Conservation (phyloP, 192 early-diverging fungal genomes). For the Funneliformis mosseae region DNA sequence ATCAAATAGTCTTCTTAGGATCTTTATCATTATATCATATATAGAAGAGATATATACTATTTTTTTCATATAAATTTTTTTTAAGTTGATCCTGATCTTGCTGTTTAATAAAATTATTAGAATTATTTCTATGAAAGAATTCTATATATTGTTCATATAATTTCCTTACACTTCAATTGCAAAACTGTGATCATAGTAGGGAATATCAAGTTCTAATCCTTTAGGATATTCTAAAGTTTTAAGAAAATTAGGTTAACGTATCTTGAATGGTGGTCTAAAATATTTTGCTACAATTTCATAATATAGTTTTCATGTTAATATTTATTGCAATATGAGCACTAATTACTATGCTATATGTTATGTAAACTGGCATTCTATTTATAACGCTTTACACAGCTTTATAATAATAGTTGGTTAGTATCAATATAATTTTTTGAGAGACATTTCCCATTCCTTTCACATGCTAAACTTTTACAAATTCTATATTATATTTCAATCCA, state of each 20-base stretch:
- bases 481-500: not conserved
- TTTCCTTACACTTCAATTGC: no score
- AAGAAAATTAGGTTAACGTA: not conserved
- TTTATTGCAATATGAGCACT: not conserved
- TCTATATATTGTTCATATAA: no score
- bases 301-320: no score
- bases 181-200: no score
- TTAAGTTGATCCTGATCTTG: no score
- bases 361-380: conserved; percentile 3
- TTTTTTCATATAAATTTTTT: not conserved
- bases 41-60: conserved; percentile 10
- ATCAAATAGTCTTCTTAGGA: conserved; percentile 2
- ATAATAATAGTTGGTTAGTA: not conserved
- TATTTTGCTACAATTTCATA: no score
- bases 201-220: no score
- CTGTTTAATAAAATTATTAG: no score
- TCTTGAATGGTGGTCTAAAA: no score
- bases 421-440: conserved; percentile 7
- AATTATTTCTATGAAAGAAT: no score
- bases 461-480: not conserved
- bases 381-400: not conserved
- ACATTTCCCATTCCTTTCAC: conserved; percentile 10
- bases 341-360: not conserved
- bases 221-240: conserved; percentile 1
- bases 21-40: conserved; percentile 9